These are phyloP conservation scores for Magnusiomyces suaveolens DNA, from an alignment of 1,139 yeast genomes.

Conservation along the genomic window DNA sequence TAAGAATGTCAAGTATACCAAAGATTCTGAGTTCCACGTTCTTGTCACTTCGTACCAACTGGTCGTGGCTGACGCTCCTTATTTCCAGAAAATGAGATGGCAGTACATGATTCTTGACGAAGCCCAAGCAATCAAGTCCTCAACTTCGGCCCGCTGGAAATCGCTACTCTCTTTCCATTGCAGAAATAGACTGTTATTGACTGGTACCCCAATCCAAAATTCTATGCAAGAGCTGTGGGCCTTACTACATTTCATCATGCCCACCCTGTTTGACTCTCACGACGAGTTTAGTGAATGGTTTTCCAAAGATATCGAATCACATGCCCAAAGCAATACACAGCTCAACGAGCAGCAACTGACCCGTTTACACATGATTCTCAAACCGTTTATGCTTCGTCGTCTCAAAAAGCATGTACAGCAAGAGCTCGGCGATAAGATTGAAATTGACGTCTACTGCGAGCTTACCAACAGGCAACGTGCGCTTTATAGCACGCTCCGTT, in stretches of 20 bases:
- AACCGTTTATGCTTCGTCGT: conserved; percentile 91
- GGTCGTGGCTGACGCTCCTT: conserved; percentile 79
- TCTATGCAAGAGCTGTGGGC: conserved; percentile 99
- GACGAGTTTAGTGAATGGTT: conserved; percentile 99
- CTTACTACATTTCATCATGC: conserved; percentile 92
- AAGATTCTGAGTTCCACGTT: conserved; percentile 82
- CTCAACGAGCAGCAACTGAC: conserved; percentile 95
- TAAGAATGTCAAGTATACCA: conserved; percentile 75
- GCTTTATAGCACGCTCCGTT: conserved; percentile 67
- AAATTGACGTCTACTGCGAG: conserved; percentile 88
- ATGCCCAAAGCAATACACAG: conserved; percentile 83
- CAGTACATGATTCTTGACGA: conserved; percentile 97
- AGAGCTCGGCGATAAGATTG: conserved; percentile 91
- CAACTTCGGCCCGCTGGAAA: conserved; percentile 73
- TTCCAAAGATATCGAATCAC: conserved; percentile 90
- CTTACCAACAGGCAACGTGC: conserved; percentile 93
- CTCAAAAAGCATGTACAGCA: conserved; percentile 95
- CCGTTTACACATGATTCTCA: conserved; percentile 87
- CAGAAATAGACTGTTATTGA: conserved; percentile 79
- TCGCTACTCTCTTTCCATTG: conserved; percentile 78
- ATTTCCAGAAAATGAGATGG: conserved; percentile 72
- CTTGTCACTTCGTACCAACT: conserved; percentile 64
- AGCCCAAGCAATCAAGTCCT: conserved; percentile 81
- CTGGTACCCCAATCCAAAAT: conserved; percentile 98
- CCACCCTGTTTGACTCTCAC: conserved; percentile 91